Conservation (phyloP, 148 eudicot genomes). For the Vaccinium darrowii region DNA sequence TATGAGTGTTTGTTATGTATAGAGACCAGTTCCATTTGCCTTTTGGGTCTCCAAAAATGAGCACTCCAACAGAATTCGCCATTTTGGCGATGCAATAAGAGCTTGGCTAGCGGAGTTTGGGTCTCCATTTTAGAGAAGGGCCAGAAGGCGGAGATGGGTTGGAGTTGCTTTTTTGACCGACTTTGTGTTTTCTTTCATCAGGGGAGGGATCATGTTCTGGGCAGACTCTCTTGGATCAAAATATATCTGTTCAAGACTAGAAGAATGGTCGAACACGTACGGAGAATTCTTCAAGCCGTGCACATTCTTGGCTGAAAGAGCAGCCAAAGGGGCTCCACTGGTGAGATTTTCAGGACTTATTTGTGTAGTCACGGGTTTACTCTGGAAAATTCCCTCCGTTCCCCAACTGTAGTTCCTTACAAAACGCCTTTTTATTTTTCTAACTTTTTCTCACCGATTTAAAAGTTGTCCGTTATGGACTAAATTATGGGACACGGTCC, state of each 20-base stretch:
- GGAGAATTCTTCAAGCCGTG: conserved; percentile 91
- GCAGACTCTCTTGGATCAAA: conserved; percentile 86
- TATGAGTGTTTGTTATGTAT: background rate
- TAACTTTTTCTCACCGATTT: background rate
- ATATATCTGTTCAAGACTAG: conserved; percentile 70
- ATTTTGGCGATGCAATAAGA: background rate
- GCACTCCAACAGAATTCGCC: background rate
- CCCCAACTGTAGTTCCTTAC: background rate
- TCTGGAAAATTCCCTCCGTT: background rate
- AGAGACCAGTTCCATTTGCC: background rate
- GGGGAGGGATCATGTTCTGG: conserved; percentile 95
- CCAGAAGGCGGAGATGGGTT: background rate
- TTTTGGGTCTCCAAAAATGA: background rate
- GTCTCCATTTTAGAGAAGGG: too few species aligned
- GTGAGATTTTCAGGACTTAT: conserved; percentile 37
- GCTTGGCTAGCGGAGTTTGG: background rate
- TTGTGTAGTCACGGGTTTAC: background rate
- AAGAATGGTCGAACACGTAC: conserved; percentile 75
- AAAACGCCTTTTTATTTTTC: background rate
- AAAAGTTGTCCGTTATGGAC: background rate
- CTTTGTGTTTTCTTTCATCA: conserved; percentile 19
- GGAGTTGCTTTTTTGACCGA: background rate
- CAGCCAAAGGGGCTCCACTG: conserved; percentile 75
- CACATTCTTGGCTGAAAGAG: conserved; percentile 78
- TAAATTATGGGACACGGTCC: background rate